Evolutionary conservation across 495 filamentous ascomycete species (phyloP).

Genomic region (Aspergillus bridgeri): DNA sequence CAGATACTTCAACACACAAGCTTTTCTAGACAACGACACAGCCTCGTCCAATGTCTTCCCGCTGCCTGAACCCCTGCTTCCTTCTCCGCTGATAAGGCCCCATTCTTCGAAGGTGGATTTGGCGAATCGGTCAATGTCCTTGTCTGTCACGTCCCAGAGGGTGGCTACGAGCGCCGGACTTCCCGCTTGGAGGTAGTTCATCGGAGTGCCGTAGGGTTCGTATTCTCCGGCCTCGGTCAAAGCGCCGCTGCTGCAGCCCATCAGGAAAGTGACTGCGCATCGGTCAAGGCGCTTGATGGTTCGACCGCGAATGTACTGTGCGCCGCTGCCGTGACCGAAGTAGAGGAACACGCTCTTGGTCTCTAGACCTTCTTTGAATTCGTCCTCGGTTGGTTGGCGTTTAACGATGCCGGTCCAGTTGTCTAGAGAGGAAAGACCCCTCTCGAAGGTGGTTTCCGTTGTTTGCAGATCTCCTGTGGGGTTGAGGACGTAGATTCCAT

Average conservation of each 20-base stretch:
- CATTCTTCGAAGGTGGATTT: conserved; percentile 72
- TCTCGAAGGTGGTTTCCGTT: conserved; percentile 73
- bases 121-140: conserved; percentile 91
- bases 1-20: conserved; percentile 82
- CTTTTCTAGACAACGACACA: conserved; percentile 64
- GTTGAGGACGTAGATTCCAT: conserved; percentile 84
- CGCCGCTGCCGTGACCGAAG: conserved; percentile 94
- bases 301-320: conserved; percentile 81
- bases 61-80: conserved; percentile 1
- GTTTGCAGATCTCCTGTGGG: conserved; percentile 73
- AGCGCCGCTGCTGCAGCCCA: conserved; percentile 83
- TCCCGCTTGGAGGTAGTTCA: conserved; percentile 86
- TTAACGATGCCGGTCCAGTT: conserved; percentile 64
- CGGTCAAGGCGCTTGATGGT: conserved; percentile 73
- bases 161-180: conserved; percentile 80
- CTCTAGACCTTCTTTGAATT: conserved; percentile 63
- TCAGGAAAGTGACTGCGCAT: conserved; percentile 79
- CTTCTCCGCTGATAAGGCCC: conserved; percentile 59
- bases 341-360: conserved; percentile 72
- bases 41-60: conserved; percentile 65
- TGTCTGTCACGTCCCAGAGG: conserved; percentile 96
- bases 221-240: conserved; percentile 81
- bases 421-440: conserved; percentile 51
- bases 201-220: conserved; percentile 82
- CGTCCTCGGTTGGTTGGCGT: conserved; percentile 68